Base-by-base conservation (phyloP, 148 eudicot species). In the Vaccinium vitisidaea region DNA sequence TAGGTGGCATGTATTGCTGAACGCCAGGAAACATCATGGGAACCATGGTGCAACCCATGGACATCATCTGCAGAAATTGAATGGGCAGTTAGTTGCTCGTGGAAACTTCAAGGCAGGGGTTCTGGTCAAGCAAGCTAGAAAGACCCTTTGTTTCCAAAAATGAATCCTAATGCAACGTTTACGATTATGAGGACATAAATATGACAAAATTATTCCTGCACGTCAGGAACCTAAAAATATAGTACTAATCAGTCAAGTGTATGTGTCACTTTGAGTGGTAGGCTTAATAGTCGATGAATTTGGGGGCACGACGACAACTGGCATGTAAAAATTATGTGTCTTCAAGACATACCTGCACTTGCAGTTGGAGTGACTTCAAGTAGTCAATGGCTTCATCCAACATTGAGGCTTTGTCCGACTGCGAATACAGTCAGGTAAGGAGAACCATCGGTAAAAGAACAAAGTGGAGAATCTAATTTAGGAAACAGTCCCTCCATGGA, bases 381-480 rank as follows among this genome's bases (percentile, higher is more conserved):
- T 94, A 94, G 84, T 92, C 95, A 43, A 94, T 94, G 58, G 95
- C 98, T 88, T 94, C 98, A 86, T 94, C 98, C 84, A 95, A 90
- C 96, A 93, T 94, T 25, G 98, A 93, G 84, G 98, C 97, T 89
- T 92, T 94, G 86, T 96, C 98, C 11, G 93, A 86, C 98, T 93
- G 90, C 50, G 70, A 78, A 78, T 69, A 55, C 70, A 83, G 54
- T 46, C 70, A 83, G 54, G 83, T 46, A 71, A n/a, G 48, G 23
- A 73, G 18, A 70, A 25, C 11, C 27, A 54, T 59, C 27, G 14
- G 19, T 79, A 71, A 81, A 67, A 50, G 16, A 21, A 67, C 16
- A 7, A 49, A 46, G 13, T 81, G 39, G 6, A 39, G 83, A 16
- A 69, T 58, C 56, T 54, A 52, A 5, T 76, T 39, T 46, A 75